Conservation (phyloP, 1,284 basidiomycete species). For the Athelia psychrophila region DNA sequence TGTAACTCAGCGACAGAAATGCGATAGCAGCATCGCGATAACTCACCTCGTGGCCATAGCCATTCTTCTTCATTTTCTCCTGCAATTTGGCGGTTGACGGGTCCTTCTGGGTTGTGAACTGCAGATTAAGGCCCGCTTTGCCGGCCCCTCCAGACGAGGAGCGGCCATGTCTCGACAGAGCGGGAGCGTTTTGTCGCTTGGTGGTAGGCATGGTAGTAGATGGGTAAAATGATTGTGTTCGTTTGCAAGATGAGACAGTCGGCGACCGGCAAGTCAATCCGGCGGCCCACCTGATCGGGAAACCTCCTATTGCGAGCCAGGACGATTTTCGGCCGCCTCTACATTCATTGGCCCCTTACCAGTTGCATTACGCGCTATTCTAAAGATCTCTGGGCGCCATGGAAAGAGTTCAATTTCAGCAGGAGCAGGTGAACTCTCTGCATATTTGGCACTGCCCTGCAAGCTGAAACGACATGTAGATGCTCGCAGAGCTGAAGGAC, state of each 20-base stretch:
- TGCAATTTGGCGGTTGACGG: slow-evolving; percentile 25
- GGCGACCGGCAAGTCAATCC: too few relatives aligned
- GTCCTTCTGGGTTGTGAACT: slow-evolving; percentile 46
- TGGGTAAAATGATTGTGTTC: too few relatives aligned
- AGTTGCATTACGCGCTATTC: neutral
- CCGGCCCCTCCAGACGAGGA: slow-evolving; percentile 36
- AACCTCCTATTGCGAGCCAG: too few relatives aligned
- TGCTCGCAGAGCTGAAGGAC: slow-evolving; percentile 95
- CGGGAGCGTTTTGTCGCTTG: neutral
- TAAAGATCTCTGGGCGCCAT: slow-evolving; percentile 39
- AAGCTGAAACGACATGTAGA: slow-evolving; percentile 37
- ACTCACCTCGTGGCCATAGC: slow-evolving; percentile 38
- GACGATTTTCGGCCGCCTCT: neutral
- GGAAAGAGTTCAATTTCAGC: slow-evolving; percentile 94
- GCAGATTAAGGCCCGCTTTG: slow-evolving; percentile 39
- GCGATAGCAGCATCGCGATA: slow-evolving; percentile 6
- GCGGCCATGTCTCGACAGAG: slow-evolving; percentile 34
- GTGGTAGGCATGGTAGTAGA: neutral
- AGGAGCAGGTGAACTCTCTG: slow-evolving; percentile 68
- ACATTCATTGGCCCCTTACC: too few relatives aligned
- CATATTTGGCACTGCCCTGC: neutral
- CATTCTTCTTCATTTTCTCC: slow-evolving; percentile 40
- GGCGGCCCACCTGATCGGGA: too few relatives aligned
- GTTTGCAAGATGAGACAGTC: neutral
- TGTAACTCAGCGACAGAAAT: neutral